Evolutionary conservation across 1,284 basidiomycete species (phyloP), one percentile per base, ranked within the genome.

Genomic region (Coniferiporia sulphurascens): DNA sequence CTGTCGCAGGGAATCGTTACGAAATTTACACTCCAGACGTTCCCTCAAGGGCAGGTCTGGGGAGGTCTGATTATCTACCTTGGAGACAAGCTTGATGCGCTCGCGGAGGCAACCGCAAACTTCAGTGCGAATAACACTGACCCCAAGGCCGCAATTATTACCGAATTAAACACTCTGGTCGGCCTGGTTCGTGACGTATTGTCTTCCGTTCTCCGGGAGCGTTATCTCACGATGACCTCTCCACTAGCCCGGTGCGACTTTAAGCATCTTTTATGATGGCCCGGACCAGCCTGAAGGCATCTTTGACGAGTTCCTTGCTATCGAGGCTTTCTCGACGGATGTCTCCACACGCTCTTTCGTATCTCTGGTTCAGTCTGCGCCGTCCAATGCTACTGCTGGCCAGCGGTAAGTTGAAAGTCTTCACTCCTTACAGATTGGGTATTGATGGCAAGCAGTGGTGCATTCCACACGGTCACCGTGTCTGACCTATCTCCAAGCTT

Each of bases 141-240:
- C 64, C 82, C 82, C 0, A 87, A 86, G 68, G 87, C 86, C 5
- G 71, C 67, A 1, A 75, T 84, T n/a, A 77, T 87, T 45, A 74
- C 79, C 0, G 75, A 82, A 0, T 84, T 80, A 58, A 81, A 79
- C 60, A 79, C 74, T 56, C n/a, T 77, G 2, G 61, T 74, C 5
- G 78, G 76, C 8, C 49, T 72, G 65, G 81, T 79, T 59, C 58
- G 48, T 52, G 6, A 15, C 32, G 52, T 36, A 27, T 27, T 43
- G 35, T 19, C 41, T 35, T 48, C 36, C 13, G 19, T 56, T 19
- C 12, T 38, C 34, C 48, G 27, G 27, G 5, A 27, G 27, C 27
- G 27, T 27, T 27, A 27, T 2, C 27, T 27, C 27, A 55, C 19
- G 27, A 52, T 12, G 35, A 35, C 22, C 48, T 50, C 19, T 13